Base-by-base conservation (phyloP, 805 yeast genomes). In the Limtongia smithiae region DNA sequence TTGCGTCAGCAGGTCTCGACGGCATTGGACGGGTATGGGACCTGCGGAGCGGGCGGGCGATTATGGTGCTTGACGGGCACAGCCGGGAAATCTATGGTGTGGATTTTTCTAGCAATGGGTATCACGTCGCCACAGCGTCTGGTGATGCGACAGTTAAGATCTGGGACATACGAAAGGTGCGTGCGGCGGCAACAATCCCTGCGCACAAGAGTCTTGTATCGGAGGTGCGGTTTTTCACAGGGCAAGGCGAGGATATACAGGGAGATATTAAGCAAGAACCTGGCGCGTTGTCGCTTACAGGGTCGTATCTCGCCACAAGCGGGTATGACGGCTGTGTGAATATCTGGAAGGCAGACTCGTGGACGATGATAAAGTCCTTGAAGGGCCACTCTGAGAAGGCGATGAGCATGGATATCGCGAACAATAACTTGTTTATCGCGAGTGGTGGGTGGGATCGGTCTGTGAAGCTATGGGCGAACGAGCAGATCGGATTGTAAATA, bases 391-490 rank as follows among this genome's bases (percentile, higher is more conserved):
- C 75, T 4, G 95, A 85, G 51, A 82, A 83, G 59, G 79, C 87
- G 3, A 79, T 89, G 82, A 70, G 82, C 48, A 75, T 84, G 41
- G 95, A 85, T 61, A 60, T 83, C 1, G 62, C 73, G 9, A 47
- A 56, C 0, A 69, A 73, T 46, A 75, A 75, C 6, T 59, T 68
- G 6, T 61, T 51, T 30, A 66, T 89, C 1, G 74, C 78, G 1
- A 77, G 83, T 39, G 76, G 86, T 41, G 90, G 95, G 18, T 89
- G 95, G 95, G 96, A 89, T 63, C 74, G 93, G 46, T 73, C 85
- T 5, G 73, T 88, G 2, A 85, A 84, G 62, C 46, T 85, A 37
- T 85, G 88, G 88, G 57, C 48, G 12, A 37, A 48, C 32, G 58
- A 53, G 41, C 27, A 17, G 4, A 36, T 39, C 32, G 41, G 35